phyloP scores from a whole-genome alignment of 306 rosid species.

The Dryas alaskensis region DNA sequence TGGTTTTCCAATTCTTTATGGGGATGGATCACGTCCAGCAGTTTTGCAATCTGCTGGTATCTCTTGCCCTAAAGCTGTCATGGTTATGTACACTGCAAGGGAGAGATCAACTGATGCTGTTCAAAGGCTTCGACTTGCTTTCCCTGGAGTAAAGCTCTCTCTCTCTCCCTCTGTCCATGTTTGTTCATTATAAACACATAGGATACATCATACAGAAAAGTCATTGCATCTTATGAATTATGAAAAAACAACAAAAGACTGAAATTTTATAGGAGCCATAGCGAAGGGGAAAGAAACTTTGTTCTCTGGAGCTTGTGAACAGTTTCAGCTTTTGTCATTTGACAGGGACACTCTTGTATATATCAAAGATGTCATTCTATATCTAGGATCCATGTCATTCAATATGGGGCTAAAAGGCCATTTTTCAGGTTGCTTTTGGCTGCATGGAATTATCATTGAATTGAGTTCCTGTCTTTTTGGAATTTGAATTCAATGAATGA shows the following conservation, averaged over 20 bases:
- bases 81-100: conserved; percentile 83
- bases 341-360: background rate
- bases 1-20: conserved; percentile 85
- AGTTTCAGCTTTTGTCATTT: background rate
- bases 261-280: background rate
- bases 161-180: conserved; percentile 11
- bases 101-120: conserved; percentile 66
- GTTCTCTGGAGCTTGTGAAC: background rate
- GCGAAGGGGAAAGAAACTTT: background rate
- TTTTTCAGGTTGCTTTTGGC: background rate
- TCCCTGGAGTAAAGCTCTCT: conserved; percentile 69
- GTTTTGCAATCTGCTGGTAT: conserved; percentile 96
- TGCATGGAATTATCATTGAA: background rate
- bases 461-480: background rate
- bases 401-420: background rate
- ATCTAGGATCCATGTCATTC: background rate
- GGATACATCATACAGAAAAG: background rate
- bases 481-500: background rate
- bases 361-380: background rate
- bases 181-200: background rate
- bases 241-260: background rate
- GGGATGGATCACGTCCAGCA: conserved; percentile 88
- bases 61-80: conserved; percentile 86
- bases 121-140: conserved; percentile 70
- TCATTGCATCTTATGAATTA: background rate